phyloP scores from a whole-genome alignment of 1,139 yeast species.

The Geotrichum fermentans region DNA sequence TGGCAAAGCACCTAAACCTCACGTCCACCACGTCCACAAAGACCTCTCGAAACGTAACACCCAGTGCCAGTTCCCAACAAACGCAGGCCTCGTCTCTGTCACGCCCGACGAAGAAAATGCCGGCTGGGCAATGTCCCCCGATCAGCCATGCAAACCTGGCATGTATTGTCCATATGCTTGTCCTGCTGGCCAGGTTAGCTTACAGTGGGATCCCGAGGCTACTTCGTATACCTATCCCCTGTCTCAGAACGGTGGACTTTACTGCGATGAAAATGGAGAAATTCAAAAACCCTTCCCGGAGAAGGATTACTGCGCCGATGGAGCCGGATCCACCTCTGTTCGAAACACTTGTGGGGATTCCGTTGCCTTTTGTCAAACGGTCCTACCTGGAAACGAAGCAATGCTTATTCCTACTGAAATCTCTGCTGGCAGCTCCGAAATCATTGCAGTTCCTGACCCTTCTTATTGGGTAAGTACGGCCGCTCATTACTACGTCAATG shows the following conservation, averaged over 20 bases:
- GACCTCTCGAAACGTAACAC: conserved; percentile 24
- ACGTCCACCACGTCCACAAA: conserved; percentile 6
- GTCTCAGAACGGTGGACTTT: conserved; percentile 75
- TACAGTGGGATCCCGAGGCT: conserved; percentile 67
- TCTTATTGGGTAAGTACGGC: conserved; percentile 60
- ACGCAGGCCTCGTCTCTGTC: conserved; percentile 62
- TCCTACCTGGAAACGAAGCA: conserved; percentile 87
- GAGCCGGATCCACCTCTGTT: conserved; percentile 66
- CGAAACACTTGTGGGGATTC: conserved; percentile 45
- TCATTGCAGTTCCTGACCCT: conserved; percentile 79
- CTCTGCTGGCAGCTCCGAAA: conserved; percentile 43
- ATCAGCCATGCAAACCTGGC: conserved; percentile 67
- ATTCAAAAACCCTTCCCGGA: conserved; percentile 57
- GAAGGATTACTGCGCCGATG: conserved; percentile 62
- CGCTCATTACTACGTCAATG: conserved; percentile 79
- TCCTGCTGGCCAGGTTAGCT: conserved; percentile 75
- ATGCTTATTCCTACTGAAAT: conserved; percentile 83
- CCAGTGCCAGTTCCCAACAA: conserved; percentile 64
- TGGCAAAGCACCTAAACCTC: neutral
- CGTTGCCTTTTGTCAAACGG: conserved; percentile 89
- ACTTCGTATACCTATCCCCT: conserved; percentile 78
- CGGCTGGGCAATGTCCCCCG: conserved; percentile 87
- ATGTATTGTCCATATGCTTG: conserved; percentile 86
- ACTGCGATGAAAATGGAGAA: conserved; percentile 66
- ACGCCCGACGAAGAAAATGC: conserved; percentile 55